Base-by-base conservation (phyloP, 1,284 basidiomycete genomes). In the Malassezia yamatoensis region DNA sequence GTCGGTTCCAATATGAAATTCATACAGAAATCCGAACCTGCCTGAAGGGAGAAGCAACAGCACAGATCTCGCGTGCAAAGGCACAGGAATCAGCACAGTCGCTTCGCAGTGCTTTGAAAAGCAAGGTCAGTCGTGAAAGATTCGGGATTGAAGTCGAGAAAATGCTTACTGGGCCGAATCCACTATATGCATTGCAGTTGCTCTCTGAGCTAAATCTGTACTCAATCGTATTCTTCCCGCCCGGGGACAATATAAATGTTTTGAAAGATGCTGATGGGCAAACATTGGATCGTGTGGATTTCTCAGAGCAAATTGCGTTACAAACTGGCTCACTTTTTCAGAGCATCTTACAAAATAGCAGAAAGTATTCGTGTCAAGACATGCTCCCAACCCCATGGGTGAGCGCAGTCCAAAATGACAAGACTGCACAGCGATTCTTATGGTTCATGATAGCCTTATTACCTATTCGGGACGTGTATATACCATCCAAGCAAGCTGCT, bases 1-100 rank as follows among this genome's bases (percentile, higher is more conserved):
- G 87, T 66, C 81, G 94, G 32, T 90, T 90, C 72, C 85, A 85
- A 10, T 94, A 93, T 67, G 77, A 80, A 13, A 79, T 98, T 54
- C 85, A 87, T n/a, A 76, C 80, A 0, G 85, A 86, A 51, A 80
- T 94, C 24, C 77, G 63, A 11, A 58, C 61, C 33, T 66, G 64
- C 40, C 50, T 70, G 10, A 54, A 54, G 0, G 67, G 58, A 1
- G 35, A 49, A 10, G 51, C 46, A 15, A n/a, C 53, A 3, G 18
- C 37, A 3, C 57, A 51, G 36, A 9, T 24, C 9, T 21, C 49
- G 5, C 38, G 39, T 3, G 52, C 48, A 0, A 55, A 59, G 5
- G 41, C 35, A 15, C 50, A 61, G 3, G 32, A 36, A 10, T 39
- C 38, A 7, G 36, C 43, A 3, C 79, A 29, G 78, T 79, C 49